These are phyloP conservation scores for Melanomma pulvis-pyrius DNA, from an alignment of 495 filamentous ascomycete genomes.

Conservation along the genomic window DNA sequence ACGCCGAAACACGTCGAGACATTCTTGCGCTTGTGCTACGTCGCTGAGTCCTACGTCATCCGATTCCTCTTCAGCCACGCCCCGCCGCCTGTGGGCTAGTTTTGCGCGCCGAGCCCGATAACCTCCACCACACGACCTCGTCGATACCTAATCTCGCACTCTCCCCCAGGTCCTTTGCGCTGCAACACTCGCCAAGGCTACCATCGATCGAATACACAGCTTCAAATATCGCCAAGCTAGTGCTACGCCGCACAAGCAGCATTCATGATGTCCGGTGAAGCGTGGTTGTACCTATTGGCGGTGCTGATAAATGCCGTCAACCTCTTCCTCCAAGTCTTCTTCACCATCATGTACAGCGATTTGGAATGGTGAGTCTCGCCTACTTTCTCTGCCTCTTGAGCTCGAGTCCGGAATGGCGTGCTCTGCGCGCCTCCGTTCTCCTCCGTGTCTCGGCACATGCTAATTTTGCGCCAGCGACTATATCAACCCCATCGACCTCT, in stretches of 20 bases:
- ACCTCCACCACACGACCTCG: conserved; percentile 31
- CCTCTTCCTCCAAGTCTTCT: conserved; percentile 99
- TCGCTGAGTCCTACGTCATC: conserved; percentile 10
- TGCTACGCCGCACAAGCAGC: conserved; percentile 31
- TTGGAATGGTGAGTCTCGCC: conserved; percentile 82
- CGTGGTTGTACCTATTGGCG: conserved; percentile 97
- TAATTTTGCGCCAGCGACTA: conserved; percentile 72
- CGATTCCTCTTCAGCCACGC: not conserved
- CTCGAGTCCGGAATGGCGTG: not conserved
- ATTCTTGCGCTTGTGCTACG: not conserved
- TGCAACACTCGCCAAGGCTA: not conserved
- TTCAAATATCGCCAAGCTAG: not conserved
- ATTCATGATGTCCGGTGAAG: conserved; percentile 93
- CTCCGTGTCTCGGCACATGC: conserved; percentile 5
- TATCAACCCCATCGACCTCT: conserved; percentile 99
- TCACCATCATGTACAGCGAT: conserved; percentile 99
- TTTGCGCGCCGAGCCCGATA: conserved; percentile 29
- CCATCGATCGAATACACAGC: not conserved
- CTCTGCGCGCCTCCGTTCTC: not conserved
- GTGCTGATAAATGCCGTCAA: conserved; percentile 99
- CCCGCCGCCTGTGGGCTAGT: conserved; percentile 21
- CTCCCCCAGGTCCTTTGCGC: conserved; percentile 3
- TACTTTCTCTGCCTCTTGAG: not conserved
- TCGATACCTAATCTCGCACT: conserved; percentile 6
- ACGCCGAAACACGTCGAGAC: not conserved